A percentile compares a stretch with the other conserved stretches of the same genome.
Conservation (phyloP, 768 basidiomycete genomes). For the Lactarius sp. region DNA sequence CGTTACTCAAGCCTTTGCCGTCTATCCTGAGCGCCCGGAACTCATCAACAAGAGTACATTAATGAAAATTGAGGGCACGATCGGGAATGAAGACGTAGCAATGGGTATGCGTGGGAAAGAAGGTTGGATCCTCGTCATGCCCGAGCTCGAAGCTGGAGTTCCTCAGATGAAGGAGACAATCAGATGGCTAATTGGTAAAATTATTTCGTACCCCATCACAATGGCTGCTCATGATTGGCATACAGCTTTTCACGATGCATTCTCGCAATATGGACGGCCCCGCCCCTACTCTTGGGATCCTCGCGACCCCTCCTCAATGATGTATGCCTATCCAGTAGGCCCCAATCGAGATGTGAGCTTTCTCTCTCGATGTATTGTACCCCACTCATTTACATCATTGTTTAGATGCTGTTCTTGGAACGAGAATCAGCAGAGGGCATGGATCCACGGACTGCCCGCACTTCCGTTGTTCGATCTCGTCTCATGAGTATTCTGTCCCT, state of each 20-base stretch:
- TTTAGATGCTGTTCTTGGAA: slow-evolving; percentile 80
- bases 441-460: slow-evolving; percentile 74
- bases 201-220: background rate
- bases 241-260: slow-evolving; percentile 78
- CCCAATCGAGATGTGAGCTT: slow-evolving; percentile 70
- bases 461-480: slow-evolving; percentile 58
- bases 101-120: slow-evolving; percentile 62
- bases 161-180: slow-evolving; percentile 78
- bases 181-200: slow-evolving; percentile 83
- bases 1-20: slow-evolving; percentile 84
- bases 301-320: slow-evolving; percentile 70
- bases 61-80: slow-evolving; percentile 84
- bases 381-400: background rate
- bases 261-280: slow-evolving; percentile 85
- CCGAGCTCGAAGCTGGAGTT: slow-evolving; percentile 63
- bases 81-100: slow-evolving; percentile 74
- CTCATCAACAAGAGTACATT: slow-evolving; percentile 84
- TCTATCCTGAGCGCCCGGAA: slow-evolving; percentile 94
- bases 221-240: slow-evolving; percentile 19
- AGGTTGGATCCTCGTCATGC: slow-evolving; percentile 89
- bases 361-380: slow-evolving; percentile 1
- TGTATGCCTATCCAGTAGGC: slow-evolving; percentile 94
- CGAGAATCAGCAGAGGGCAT: slow-evolving; percentile 74
- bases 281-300: slow-evolving; percentile 87
- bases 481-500: slow-evolving; percentile 59